Evolutionary conservation across 352 stramenopile species (phyloP).

Genomic region (Phytophthora tentaculata): DNA sequence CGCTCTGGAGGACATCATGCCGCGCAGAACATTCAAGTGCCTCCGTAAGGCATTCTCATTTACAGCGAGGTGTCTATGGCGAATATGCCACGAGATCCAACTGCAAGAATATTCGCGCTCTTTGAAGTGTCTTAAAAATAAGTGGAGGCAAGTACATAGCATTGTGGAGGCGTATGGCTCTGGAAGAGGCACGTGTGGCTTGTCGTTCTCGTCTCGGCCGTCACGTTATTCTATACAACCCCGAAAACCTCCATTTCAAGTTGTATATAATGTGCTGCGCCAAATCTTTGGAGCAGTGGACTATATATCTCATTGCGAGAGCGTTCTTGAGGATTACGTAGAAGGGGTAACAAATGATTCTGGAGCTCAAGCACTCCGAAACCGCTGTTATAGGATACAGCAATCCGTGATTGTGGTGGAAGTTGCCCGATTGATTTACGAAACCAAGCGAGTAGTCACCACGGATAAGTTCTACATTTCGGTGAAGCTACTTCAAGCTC

Average conservation of each 20-base stretch:
- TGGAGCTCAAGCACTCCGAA: background rate
- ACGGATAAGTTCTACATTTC: background rate
- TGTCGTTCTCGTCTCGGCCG: background rate
- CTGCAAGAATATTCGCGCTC: too few species aligned
- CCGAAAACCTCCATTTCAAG: background rate
- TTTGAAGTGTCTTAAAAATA: slow-evolving; percentile 32
- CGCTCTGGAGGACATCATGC: background rate
- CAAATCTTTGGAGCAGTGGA: background rate
- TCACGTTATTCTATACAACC: background rate
- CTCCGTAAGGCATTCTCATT: background rate
- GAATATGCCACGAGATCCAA: background rate
- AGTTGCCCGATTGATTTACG: background rate
- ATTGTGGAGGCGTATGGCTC: background rate
- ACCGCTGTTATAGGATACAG: background rate
- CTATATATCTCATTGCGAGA: background rate
- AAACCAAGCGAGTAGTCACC: background rate
- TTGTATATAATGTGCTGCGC: background rate
- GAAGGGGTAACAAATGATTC: background rate
- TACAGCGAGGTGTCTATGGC: background rate
- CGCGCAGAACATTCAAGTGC: background rate
- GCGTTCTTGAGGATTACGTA: background rate
- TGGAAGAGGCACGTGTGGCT: background rate
- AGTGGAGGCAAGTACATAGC: slow-evolving; percentile 1
- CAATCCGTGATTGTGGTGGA: background rate
- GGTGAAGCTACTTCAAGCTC: background rate